Percentiles rank a stretch among this genome's conserved stretches.
phyloP scores from a whole-genome alignment of 1,139 yeast genomes.

The Geotrichum klebahnii region DNA sequence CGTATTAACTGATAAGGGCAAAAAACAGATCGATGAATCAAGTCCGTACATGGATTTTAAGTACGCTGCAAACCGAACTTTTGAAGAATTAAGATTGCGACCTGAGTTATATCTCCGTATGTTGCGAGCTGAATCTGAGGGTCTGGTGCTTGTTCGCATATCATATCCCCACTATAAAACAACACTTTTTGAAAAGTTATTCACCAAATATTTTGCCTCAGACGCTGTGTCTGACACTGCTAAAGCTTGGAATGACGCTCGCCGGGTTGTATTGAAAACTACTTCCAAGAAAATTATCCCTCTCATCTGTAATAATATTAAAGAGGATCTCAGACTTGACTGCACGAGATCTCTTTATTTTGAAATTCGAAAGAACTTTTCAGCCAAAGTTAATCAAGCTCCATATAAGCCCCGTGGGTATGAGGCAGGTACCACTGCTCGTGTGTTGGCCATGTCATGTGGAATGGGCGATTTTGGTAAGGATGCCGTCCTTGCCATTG shows the following conservation, averaged over 20 bases:
- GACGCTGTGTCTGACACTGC: conserved; percentile 83
- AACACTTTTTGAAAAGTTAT: conserved; percentile 47
- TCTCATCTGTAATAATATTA: conserved; percentile 67
- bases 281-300: conserved; percentile 69
- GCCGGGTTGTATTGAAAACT: conserved; percentile 60
- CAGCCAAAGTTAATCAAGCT: conserved; percentile 80
- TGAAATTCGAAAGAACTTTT: conserved; percentile 65
- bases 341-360: conserved; percentile 69
- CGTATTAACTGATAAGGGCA: conserved; percentile 82
- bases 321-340: conserved; percentile 74
- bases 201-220: conserved; percentile 61
- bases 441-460: conserved; percentile 73
- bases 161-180: conserved; percentile 43
- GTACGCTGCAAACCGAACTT: conserved; percentile 78
- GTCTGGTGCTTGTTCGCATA: conserved; percentile 47
- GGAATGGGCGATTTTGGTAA: conserved; percentile 79
- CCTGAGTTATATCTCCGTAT: conserved; percentile 85
- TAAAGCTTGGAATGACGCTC: conserved; percentile 73
- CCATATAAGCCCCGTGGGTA: conserved; percentile 80
- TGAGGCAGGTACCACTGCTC: conserved; percentile 77
- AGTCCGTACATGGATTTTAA: conserved; percentile 87
- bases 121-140: conserved; percentile 84
- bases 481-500: conserved; percentile 83
- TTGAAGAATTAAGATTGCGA: conserved; percentile 62
- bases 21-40: conserved; percentile 68